Evolutionary conservation across 139 green algal species (phyloP), one percentile per base, ranked within the genome.

Genomic region (Picochlorum sp.): DNA sequence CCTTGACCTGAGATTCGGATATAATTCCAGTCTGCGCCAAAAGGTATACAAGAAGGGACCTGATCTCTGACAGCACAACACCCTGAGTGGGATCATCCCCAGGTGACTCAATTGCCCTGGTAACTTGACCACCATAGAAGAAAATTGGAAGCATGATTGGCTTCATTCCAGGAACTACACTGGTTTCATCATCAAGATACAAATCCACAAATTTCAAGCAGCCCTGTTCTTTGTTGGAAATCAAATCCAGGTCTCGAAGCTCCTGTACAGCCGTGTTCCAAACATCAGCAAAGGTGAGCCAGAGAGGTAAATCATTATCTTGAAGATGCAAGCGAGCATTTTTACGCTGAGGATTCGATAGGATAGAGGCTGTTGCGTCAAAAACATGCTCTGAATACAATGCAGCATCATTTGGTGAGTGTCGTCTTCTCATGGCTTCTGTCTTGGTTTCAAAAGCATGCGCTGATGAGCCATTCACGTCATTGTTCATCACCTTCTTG

Each of bases 101-200:
- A 32, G 58, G 50, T 11, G 38, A 32, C 61, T 76, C 69, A 37
- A 70, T 28, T 20, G 74, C 74, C 26, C 57, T 64, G 23, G 58
- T 62, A 49, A 84, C 69, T 70, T 88, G 82, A 28, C 82, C 82
- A 45, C 79, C 82, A 52, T 88, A 88, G 69, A 88, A 88, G 72
- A 88, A 86, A 16, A 84, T 73, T 59, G 82, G 82, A 50, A 88
- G 65, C 72, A 88, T 80, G 62, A 88, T 80, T 37, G 82, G 82
- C 4, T 80, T 66, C 72, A 88, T 78, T 56, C 82, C 82, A 45
- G 74, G 24, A 49, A 80, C 24, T 28, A 73, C 62, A 51, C 64
- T 51, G 4, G 71, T 68, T 49, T 45, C 56, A n/a, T 69, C 50
- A 52, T 81, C 73, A 34, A 77, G 59, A 56, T 62, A 62, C 3